Evolutionary conservation across 805 yeast species (phyloP).

Genomic region (Lipomyces yamanashiensis): DNA sequence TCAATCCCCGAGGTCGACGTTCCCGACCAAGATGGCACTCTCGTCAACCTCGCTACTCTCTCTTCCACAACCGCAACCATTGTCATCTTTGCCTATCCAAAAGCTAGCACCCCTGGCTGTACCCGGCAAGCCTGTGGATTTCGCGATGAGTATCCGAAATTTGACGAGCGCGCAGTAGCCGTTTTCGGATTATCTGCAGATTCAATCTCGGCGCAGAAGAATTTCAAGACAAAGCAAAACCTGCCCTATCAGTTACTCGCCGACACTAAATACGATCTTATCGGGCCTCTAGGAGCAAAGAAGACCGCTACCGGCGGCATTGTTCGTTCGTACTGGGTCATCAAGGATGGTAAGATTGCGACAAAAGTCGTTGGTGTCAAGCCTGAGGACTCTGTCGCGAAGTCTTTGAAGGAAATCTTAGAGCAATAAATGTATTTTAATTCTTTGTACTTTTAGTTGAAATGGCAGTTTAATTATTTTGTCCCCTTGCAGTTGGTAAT

Average conservation of each 20-base stretch:
- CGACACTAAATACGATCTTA: slow-evolving; percentile 73
- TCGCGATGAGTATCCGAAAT: slow-evolving; percentile 63
- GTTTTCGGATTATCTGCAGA: slow-evolving; percentile 88
- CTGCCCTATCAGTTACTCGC: slow-evolving; percentile 75
- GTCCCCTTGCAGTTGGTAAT: too few species aligned
- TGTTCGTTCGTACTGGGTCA: slow-evolving; percentile 90
- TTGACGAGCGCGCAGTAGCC: slow-evolving; percentile 56
- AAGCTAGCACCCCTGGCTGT: slow-evolving; percentile 95
- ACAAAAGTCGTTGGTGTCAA: slow-evolving; percentile 59
- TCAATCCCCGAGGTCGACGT: slow-evolving; percentile 67
- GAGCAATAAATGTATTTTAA: not conserved
- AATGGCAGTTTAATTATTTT: not conserved
- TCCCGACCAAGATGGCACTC: slow-evolving; percentile 70
- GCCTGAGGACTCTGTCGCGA: slow-evolving; percentile 45
- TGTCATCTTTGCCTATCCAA: slow-evolving; percentile 70
- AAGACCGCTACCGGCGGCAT: slow-evolving; percentile 81
- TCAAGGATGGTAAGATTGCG: slow-evolving; percentile 72
- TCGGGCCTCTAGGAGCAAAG: slow-evolving; percentile 80
- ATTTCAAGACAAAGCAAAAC: slow-evolving; percentile 71
- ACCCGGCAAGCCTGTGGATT: slow-evolving; percentile 93
- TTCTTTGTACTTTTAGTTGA: not conserved
- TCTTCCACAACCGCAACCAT: slow-evolving; percentile 11
- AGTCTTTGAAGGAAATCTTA: slow-evolving; percentile 39
- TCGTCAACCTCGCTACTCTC: slow-evolving; percentile 53
- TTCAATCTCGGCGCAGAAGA: slow-evolving; percentile 74